phyloP scores from a whole-genome alignment of 257 asterid species.

The Plantago major region DNA sequence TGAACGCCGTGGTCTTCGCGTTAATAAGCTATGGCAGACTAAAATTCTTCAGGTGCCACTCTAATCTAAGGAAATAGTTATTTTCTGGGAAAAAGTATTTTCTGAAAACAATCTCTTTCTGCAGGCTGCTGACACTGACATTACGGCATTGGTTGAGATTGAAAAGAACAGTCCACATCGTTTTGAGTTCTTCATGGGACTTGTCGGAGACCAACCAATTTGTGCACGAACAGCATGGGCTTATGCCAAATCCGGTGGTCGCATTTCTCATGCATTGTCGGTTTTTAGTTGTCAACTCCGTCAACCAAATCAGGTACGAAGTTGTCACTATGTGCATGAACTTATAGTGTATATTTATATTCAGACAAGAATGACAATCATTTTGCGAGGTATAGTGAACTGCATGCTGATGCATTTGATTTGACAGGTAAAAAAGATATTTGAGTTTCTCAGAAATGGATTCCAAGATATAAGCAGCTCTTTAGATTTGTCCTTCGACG shows the following conservation, averaged over 20 bases:
- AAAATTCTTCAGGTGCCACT: constrained; percentile 86
- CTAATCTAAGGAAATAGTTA: constrained; percentile 2
- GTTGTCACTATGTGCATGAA: constrained; percentile 9
- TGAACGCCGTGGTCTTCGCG: constrained; percentile 94
- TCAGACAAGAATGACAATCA: constrained; percentile 2
- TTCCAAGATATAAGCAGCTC: constrained; percentile 88
- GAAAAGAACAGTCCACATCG: constrained; percentile 97
- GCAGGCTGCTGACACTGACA: constrained; percentile 99
- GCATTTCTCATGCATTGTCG: constrained; percentile 95
- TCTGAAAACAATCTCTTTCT: constrained; percentile 28
- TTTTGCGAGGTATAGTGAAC: neutral
- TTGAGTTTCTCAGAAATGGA: constrained; percentile 86
- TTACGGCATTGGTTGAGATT: constrained; percentile 95
- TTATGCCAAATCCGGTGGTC: constrained; percentile 89
- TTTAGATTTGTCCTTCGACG: constrained; percentile 86
- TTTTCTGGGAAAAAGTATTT: constrained; percentile 17
- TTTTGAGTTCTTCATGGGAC: constrained; percentile 99
- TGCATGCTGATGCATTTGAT: constrained; percentile 28
- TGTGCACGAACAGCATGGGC: constrained; percentile 99
- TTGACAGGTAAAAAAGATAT: constrained; percentile 80
- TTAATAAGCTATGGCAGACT: constrained; percentile 96
- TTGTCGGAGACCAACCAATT: constrained; percentile 92
- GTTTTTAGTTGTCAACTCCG: constrained; percentile 91
- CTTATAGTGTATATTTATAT: constrained; percentile 7
- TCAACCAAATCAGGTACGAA: constrained; percentile 78